Conservation (phyloP, 257 asterid genomes). For the Scutellaria minor region DNA sequence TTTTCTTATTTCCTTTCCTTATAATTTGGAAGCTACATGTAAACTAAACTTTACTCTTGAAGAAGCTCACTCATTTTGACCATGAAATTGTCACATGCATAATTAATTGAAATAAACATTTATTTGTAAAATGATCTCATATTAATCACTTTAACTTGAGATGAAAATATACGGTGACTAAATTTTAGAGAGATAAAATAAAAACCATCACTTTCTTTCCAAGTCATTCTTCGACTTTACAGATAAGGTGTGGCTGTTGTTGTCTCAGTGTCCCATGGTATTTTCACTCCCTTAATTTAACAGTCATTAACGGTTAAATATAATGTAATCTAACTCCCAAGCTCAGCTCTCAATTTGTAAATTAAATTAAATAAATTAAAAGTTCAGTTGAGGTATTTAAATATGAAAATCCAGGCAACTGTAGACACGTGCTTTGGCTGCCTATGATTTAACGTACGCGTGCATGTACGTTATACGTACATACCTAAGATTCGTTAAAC, state of each 20-base stretch:
- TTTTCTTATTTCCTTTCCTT: slow-evolving; percentile 23
- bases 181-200: background rate
- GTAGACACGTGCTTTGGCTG: slow-evolving; percentile 44
- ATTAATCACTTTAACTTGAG: too few species aligned
- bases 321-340: background rate
- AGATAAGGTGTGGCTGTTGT: slow-evolving; percentile 43
- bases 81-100: too few species aligned
- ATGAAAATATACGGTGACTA: too few species aligned
- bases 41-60: too few species aligned
- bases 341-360: slow-evolving; percentile 13
- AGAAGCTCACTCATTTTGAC: too few species aligned
- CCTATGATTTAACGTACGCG: slow-evolving; percentile 39
- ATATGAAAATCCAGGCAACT: slow-evolving; percentile 36
- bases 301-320: background rate
- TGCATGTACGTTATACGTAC: slow-evolving; percentile 52
- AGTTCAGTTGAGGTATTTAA: background rate
- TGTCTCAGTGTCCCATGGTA: slow-evolving; percentile 26
- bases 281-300: slow-evolving; percentile 24
- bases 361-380: background rate
- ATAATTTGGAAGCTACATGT: background rate
- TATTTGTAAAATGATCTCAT: too few species aligned
- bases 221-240: slow-evolving; percentile 48
- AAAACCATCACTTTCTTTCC: slow-evolving; percentile 36
- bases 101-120: too few species aligned
- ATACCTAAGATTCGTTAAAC: slow-evolving; percentile 28